Conservation (phyloP, 495 filamentous ascomycete species). For the Parathielavia appendiculata region DNA sequence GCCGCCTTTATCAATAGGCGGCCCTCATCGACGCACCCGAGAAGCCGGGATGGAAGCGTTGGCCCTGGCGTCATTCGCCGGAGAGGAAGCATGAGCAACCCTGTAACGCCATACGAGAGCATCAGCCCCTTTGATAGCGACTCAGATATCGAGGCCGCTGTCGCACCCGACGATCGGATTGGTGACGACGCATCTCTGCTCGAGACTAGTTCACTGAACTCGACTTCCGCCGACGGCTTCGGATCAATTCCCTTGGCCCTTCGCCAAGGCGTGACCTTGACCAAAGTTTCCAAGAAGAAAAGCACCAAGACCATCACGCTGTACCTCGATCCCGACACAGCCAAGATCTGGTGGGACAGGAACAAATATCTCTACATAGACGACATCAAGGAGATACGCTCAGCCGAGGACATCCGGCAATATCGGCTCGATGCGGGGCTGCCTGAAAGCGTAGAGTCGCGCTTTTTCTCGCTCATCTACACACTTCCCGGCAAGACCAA, state of each 20-base stretch:
- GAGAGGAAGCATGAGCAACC: constrained; percentile 79
- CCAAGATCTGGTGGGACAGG: constrained; percentile 82
- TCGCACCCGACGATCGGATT: constrained; percentile 32
- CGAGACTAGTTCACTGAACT: constrained; percentile 37
- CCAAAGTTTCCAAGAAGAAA: constrained; percentile 76
- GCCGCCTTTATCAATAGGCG: constrained; percentile 41
- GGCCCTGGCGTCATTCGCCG: constrained; percentile 83
- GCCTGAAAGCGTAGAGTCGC: constrained; percentile 53
- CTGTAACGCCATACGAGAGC: constrained; percentile 45
- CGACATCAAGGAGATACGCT: constrained; percentile 84
- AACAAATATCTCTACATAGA: constrained; percentile 87
- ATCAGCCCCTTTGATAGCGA: constrained; percentile 54
- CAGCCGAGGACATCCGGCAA: constrained; percentile 78
- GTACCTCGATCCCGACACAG: constrained; percentile 70
- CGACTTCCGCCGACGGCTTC: constrained; percentile 34
- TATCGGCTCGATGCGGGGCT: constrained; percentile 81
- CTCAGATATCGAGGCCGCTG: constrained; percentile 57
- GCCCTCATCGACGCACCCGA: constrained; percentile 65
- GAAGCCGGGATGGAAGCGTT: constrained; percentile 75
- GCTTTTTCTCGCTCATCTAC: constrained; percentile 88
- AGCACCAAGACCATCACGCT: constrained; percentile 68
- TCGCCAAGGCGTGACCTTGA: constrained; percentile 67
- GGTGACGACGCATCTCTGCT: constrained; percentile 29
- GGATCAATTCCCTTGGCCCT: constrained; percentile 59
- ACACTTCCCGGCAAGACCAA: constrained; percentile 62